phyloP scores from a whole-genome alignment of 768 basidiomycete genomes.

The Kwoniella heveanensis region DNA sequence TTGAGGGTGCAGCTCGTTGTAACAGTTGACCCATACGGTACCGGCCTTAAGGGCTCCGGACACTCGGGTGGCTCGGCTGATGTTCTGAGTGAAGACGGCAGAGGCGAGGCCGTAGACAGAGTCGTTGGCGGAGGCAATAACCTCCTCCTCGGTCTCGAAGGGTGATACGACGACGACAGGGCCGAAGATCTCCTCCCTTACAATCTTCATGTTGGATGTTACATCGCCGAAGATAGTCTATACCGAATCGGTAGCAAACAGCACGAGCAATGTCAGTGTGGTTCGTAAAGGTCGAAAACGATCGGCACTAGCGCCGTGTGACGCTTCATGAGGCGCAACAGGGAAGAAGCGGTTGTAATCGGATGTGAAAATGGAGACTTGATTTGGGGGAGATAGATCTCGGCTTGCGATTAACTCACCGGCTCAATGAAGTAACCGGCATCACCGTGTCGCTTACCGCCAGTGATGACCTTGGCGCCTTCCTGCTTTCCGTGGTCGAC shows the following conservation, averaged over 20 bases:
- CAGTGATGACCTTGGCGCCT: conserved; percentile 67
- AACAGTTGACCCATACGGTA: conserved; percentile 59
- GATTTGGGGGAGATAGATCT: background rate
- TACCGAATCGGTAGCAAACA: background rate
- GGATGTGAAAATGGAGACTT: no score
- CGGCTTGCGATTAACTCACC: conserved; percentile 31
- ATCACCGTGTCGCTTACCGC: conserved; percentile 70
- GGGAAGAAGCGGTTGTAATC: conserved; percentile 1
- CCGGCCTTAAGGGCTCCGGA: conserved; percentile 79
- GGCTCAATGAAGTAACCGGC: conserved; percentile 77
- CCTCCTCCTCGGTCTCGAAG: conserved; percentile 78
- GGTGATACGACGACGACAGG: conserved; percentile 82
- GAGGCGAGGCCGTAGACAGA: conserved; percentile 83
- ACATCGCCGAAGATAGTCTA: conserved; percentile 73
- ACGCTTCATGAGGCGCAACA: background rate
- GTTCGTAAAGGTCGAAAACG: background rate
- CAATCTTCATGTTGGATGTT: conserved; percentile 74
- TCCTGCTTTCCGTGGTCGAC: conserved; percentile 73
- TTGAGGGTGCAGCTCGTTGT: conserved; percentile 68
- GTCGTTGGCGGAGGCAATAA: conserved; percentile 79
- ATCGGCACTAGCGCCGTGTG: background rate
- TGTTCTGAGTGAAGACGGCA: conserved; percentile 71
- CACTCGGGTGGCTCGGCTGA: conserved; percentile 71
- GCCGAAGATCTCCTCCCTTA: conserved; percentile 91
- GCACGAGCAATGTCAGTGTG: background rate